phyloP scores from a whole-genome alignment of 331 rosid genomes.

The Rhamnella rubrinervis region DNA sequence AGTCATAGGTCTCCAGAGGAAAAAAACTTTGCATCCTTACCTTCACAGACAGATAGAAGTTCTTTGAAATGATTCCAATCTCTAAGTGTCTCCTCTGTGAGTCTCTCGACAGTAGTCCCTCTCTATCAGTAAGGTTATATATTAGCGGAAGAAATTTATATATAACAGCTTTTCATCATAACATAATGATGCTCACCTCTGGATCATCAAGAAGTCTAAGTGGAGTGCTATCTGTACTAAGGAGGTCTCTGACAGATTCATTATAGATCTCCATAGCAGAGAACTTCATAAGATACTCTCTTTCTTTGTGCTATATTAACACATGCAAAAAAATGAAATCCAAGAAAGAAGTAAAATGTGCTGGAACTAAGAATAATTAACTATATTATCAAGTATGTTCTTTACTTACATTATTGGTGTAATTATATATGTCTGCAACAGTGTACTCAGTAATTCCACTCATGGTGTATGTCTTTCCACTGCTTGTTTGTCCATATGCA shows the following conservation, averaged over 20 bases:
- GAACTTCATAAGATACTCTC: slow-evolving; percentile 70
- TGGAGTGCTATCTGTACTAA: slow-evolving; percentile 69
- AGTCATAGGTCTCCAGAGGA: slow-evolving; percentile 6
- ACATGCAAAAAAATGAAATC: slow-evolving; percentile 17
- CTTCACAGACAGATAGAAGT: slow-evolving; percentile 80
- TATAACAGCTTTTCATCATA: slow-evolving; percentile 15
- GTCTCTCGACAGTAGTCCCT: slow-evolving; percentile 90
- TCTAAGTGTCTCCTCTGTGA: slow-evolving; percentile 73
- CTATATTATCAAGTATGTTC: neutral
- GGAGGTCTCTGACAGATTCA: slow-evolving; percentile 91
- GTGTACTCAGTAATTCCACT: slow-evolving; percentile 73
- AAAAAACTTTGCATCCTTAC: slow-evolving; percentile 41
- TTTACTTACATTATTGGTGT: slow-evolving; percentile 54
- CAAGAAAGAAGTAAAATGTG: slow-evolving; percentile 4
- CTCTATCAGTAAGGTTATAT: slow-evolving; percentile 52
- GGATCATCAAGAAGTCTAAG: slow-evolving; percentile 96
- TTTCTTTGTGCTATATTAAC: slow-evolving; percentile 58
- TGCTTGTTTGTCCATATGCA: slow-evolving; percentile 97
- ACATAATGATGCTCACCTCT: slow-evolving; percentile 54
- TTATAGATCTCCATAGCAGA: slow-evolving; percentile 90
- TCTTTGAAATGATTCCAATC: slow-evolving; percentile 87
- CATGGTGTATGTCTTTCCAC: slow-evolving; percentile 94
- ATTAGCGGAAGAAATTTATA: slow-evolving; percentile 27
- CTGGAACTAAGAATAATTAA: neutral
- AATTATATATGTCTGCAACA: slow-evolving; percentile 66